A percentile compares a stretch with the other conserved stretches of the same genome.
Conservation (phyloP, 2,329 filamentous ascomycete species). For the Fusarium phyllophilum region DNA sequence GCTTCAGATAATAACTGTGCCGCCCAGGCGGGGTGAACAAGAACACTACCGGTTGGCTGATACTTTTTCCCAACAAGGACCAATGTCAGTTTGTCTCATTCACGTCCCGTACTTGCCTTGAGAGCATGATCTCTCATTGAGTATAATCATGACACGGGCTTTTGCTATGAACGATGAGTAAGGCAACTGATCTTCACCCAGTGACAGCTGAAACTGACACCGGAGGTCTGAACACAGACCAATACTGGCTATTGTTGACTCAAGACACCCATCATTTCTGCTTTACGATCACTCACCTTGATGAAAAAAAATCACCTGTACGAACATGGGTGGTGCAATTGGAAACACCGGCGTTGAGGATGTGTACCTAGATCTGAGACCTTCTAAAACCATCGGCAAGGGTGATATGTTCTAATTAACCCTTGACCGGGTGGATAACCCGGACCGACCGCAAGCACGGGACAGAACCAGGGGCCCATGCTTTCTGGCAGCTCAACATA, state of each 20-base stretch:
- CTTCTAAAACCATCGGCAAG: conserved; percentile 23
- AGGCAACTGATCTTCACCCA: neutral
- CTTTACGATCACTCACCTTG: neutral
- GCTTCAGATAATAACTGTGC: neutral
- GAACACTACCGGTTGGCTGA: neutral
- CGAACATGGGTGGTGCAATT: conserved; percentile 18
- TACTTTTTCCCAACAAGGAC: neutral
- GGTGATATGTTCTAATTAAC: conserved; percentile 15
- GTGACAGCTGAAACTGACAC: conserved; percentile 4
- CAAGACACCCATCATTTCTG: neutral
- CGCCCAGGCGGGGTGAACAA: neutral
- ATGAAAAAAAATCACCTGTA: conserved; percentile 1
- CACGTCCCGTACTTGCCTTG: neutral
- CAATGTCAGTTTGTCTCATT: neutral
- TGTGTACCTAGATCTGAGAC: conserved; percentile 26
- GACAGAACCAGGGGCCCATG: conserved; percentile 25
- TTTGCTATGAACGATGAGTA: neutral
- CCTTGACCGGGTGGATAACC: conserved; percentile 36
- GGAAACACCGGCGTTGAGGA: conserved; percentile 38
- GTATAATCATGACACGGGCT: neutral
- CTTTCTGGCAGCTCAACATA: neutral
- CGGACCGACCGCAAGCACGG: conserved; percentile 32
- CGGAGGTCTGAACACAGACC: neutral
- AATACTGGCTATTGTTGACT: neutral
- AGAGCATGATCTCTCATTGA: neutral